Evolutionary conservation across 1,139 yeast species (phyloP).

Genomic region (Geotrichum siamense): DNA sequence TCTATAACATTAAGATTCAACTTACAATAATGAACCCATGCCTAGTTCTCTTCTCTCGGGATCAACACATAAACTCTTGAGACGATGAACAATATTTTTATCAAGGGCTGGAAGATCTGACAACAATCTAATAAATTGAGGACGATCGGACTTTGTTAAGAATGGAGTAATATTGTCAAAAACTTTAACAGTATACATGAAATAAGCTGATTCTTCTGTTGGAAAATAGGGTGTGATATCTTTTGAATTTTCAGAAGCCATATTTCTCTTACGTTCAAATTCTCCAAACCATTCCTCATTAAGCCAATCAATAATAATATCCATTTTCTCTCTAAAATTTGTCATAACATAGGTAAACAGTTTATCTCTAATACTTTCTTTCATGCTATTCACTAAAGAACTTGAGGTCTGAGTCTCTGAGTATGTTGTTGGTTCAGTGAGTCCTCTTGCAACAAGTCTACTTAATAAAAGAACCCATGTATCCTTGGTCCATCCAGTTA

Average conservation of each 20-base stretch:
- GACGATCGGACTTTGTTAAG: constrained; percentile 71
- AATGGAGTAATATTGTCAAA: constrained; percentile 79
- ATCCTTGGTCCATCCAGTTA: constrained; percentile 53
- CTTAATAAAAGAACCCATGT: constrained; percentile 75
- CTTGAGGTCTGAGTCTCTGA: neutral
- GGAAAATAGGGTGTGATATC: constrained; percentile 4
- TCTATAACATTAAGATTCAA: neutral
- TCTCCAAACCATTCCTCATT: constrained; percentile 94
- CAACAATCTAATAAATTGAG: constrained; percentile 68
- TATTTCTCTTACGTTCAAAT: constrained; percentile 33
- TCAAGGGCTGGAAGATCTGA: constrained; percentile 81
- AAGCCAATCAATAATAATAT: constrained; percentile 83
- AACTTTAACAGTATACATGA: constrained; percentile 60
- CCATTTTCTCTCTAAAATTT: constrained; percentile 66
- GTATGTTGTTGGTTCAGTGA: constrained; percentile 30
- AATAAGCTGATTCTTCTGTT: constrained; percentile 24
- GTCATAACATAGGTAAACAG: constrained; percentile 67
- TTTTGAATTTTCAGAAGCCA: neutral
- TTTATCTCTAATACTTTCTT: constrained; percentile 59
- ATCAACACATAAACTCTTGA: constrained; percentile 73
- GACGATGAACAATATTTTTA: constrained; percentile 50
- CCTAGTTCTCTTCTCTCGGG: constrained; percentile 59
- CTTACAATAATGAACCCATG: constrained; percentile 49
- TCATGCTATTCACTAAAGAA: constrained; percentile 7
- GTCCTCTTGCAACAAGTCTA: constrained; percentile 75